Evolutionary conservation across 305 asterid species (phyloP).

Genomic region (Fraxinus xanthoxyloides): DNA sequence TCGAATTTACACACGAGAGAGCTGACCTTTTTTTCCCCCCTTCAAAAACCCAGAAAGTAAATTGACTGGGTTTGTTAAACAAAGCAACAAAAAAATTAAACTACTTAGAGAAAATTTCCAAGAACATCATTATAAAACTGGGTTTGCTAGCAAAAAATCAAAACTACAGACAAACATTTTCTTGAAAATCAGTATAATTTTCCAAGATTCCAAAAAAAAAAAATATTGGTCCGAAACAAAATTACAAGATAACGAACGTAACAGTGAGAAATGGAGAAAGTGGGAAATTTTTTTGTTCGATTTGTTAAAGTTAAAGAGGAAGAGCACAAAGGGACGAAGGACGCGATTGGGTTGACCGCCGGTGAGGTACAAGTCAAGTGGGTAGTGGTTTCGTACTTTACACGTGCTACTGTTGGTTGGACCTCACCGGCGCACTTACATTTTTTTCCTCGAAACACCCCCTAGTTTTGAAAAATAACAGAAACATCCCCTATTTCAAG

Average conservation of each 20-base stretch:
- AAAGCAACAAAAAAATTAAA: neutral
- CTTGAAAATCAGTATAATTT: neutral
- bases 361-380: neutral
- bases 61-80: neutral
- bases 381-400: neutral
- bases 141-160: neutral
- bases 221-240: neutral
- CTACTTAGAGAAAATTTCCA: neutral
- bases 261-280: neutral
- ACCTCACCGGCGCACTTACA: neutral
- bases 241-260: neutral
- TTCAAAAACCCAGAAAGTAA: constrained; percentile 31
- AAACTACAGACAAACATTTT: neutral
- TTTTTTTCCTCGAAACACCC: neutral
- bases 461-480: neutral
- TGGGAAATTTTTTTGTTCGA: neutral
- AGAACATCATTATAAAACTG: neutral
- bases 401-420: neutral
- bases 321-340: neutral
- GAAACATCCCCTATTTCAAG: neutral
- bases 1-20: neutral
- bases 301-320: neutral
- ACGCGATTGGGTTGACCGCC: neutral
- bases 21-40: neutral
- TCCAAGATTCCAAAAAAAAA: neutral